Evolutionary conservation across 805 yeast species (phyloP), one percentile per base, ranked within the genome.

Genomic region (baker's yeast (Saccharomyces cerevisiae)): DNA sequence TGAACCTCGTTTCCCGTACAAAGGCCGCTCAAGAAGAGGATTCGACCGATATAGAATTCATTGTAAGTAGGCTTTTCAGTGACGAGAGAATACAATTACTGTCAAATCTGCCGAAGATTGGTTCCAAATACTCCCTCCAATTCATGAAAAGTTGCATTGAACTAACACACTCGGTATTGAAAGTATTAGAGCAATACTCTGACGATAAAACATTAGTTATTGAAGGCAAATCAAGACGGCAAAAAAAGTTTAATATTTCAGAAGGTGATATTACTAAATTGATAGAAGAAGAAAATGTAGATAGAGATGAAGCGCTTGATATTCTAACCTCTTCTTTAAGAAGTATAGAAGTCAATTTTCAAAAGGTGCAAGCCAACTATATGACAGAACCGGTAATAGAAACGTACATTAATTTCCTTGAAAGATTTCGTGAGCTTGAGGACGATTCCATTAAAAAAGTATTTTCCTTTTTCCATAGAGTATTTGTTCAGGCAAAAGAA

Each of bases 1-100:
- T 92, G 4, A 62, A 76, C 10, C 64, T 76, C 3, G 65, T 76
- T 0, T 67, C 70, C 2, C 69, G 72, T 5, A 75, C 83, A 68
- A 54, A 55, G 24, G 26, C 47, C 24, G 73, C 76, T 14, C 60
- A 65, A 6, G 68, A 75, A 2, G 57, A 69, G 1, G 66, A 67
- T 1, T 36, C 43, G 1, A 78, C 73, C 2, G 84, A 80, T 30
- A 75, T 76, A 56, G 76, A 75, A 21, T 83, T 82, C 24, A 79
- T 86, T 54, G 76, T 83, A 21, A 73, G 88, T 48, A 78, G 83
- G 47, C 71, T 92, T n/a, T 89, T 92, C 61, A 80, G 85, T 54
- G 84, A 82, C 51, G 83, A 82, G 51, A 62, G 69, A 54, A 69
- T 89, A 28, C 81, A 79, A 48, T 64, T 81, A 41, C 64, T 92